A percentile compares a stretch with the other conserved stretches of the same genome.
Conservation (phyloP, 148 eudicot species). For the Hydrangea macrophylla region DNA sequence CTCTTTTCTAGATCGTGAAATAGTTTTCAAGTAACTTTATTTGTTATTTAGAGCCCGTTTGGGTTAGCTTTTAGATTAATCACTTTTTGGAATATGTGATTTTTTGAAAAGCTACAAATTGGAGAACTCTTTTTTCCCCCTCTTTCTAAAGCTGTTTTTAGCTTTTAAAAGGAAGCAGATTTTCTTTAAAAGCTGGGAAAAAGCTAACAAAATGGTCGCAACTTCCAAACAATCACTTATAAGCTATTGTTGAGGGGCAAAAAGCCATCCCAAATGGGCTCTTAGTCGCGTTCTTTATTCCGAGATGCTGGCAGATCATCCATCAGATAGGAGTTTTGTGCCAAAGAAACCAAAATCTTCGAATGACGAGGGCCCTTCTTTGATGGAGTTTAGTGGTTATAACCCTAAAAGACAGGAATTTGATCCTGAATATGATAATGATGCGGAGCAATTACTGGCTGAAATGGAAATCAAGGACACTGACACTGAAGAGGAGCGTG, state of each 20-base stretch:
- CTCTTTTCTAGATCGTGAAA: background rate
- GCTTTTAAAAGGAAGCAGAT: too few species aligned
- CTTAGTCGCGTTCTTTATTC: background rate
- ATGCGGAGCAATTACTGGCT: slow-evolving; percentile 55
- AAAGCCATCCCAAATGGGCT: too few species aligned
- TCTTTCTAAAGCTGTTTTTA: too few species aligned
- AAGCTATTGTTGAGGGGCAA: too few species aligned
- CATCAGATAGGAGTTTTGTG: slow-evolving; percentile 38
- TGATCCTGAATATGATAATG: slow-evolving; percentile 56
- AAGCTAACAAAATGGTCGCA: too few species aligned
- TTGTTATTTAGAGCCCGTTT: too few species aligned
- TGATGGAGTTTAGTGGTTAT: slow-evolving; percentile 48
- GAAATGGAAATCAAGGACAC: slow-evolving; percentile 57
- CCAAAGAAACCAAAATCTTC: slow-evolving; percentile 47
- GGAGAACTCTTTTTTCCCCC: too few species aligned
- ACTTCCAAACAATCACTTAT: too few species aligned
- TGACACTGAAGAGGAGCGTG: slow-evolving; percentile 50
- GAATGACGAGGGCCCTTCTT: slow-evolving; percentile 44
- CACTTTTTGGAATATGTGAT: too few species aligned
- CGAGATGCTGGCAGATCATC: slow-evolving; percentile 26
- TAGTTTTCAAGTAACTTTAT: background rate
- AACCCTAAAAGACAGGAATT: slow-evolving; percentile 53
- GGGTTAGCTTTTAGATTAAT: too few species aligned
- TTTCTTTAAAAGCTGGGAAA: too few species aligned
- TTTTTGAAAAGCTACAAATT: too few species aligned